Evolutionary conservation across 305 asterid species (phyloP), one percentile per base, ranked within the genome.

Genomic region (Stenogyne calaminthoides): DNA sequence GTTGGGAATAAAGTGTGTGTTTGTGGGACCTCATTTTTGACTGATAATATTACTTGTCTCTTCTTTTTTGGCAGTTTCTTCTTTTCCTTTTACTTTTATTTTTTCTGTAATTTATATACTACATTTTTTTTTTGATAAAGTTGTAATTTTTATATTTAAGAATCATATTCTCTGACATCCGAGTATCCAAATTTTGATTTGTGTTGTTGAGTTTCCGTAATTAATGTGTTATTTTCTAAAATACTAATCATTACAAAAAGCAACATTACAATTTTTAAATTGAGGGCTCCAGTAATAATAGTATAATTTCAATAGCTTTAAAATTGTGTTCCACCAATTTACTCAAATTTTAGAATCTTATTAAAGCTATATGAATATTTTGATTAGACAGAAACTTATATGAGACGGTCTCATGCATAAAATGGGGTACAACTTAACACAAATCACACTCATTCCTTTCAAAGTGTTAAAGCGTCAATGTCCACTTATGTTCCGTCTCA

Each of bases 1-100:
- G 93, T 82, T 85, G 83, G 59, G 84, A 70, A 81, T 77, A 74
- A 80, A 78, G 80, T 55, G 80, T 51, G 40, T 49, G 16, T 6
- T 14, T 25, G 72, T 72, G 81, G 84, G 76, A 4, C 78, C 84
- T 72, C 0, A 18, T 9, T 70, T 47, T 80, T 80, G 73, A 73
- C 79, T 60, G 64, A 77, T 5, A 60, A 76, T 68, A 12, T 32
- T 22, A 22, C 42, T 67, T 46, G 4, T 71, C 62, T 64, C 61
- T 72, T 73, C 74, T 69, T 62, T 25, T 77, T 72, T 75, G 52
- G 70, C 74, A 55, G 75, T 69, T 74, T 39, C 77, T 64, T 32
- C 62, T n/a, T 70, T 58, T 9, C 52, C 34, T 78, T 58, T 51
- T 37, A 2, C 10, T 44, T 46, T 61, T 74, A 0, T 0, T n/a